phyloP scores from a whole-genome alignment of 1,284 basidiomycete genomes.

The Tremellales sp. region DNA sequence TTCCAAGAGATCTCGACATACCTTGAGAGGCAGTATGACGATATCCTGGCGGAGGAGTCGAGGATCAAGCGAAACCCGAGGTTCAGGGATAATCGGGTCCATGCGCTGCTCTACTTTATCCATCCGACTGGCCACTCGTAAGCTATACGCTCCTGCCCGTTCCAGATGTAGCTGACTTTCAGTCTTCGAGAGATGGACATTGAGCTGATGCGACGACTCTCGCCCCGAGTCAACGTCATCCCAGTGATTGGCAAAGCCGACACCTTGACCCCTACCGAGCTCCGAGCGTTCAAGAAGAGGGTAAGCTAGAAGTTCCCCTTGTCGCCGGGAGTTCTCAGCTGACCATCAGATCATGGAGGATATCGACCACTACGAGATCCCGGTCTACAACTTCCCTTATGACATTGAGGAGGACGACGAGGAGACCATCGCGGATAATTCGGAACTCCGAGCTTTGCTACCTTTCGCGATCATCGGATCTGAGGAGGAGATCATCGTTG shows the following conservation, averaged over 20 bases:
- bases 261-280: constrained; percentile 83
- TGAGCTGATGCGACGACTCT: constrained; percentile 93
- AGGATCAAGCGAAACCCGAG: constrained; percentile 99
- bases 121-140: constrained; percentile 81
- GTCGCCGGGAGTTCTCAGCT: not conserved
- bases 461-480: constrained; percentile 98
- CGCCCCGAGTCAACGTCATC: constrained; percentile 97
- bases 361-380: constrained; percentile 97
- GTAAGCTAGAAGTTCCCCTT: no score
- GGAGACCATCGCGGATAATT: constrained; percentile 97
- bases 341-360: constrained; percentile 88
- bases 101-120: constrained; percentile 97
- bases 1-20: constrained; percentile 96
- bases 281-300: constrained; percentile 93
- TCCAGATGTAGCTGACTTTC: constrained; percentile 5
- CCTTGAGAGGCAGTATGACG: constrained; percentile 98
- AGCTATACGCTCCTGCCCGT: constrained; percentile 29
- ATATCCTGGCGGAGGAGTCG: constrained; percentile 97
- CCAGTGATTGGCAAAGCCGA: constrained; percentile 98
- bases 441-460: constrained; percentile 81
- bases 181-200: constrained; percentile 98
- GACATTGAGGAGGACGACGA: constrained; percentile 99
- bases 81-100: constrained; percentile 95
- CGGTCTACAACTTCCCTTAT: constrained; percentile 99
- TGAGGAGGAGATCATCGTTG: constrained; percentile 91